Percentiles rank a stretch among this genome's conserved stretches.
These are phyloP conservation scores for Neofusicoccum sp. DNA, from an alignment of 2,329 filamentous ascomycete genomes.

Conservation along the genomic window DNA sequence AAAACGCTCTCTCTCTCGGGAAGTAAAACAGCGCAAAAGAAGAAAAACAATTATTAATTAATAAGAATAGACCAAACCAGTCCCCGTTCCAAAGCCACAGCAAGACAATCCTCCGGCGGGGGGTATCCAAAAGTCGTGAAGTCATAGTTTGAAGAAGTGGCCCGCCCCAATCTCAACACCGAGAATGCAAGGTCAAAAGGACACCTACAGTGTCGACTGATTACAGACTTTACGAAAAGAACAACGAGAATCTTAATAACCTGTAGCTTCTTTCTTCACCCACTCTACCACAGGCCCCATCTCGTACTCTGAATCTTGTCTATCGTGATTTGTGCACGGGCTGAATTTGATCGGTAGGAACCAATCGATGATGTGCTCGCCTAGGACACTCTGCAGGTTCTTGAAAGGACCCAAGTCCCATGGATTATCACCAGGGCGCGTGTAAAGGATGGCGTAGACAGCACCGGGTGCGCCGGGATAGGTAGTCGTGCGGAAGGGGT, in stretches of 20 bases:
- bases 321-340: conserved; percentile 70
- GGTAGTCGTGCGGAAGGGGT: conserved; percentile 6
- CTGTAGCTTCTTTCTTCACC: conserved; percentile 33
- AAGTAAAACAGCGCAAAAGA: neutral
- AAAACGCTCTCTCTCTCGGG: too few relatives aligned
- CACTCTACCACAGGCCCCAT: conserved; percentile 62
- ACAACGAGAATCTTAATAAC: neutral
- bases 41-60: neutral
- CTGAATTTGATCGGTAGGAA: conserved; percentile 72
- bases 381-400: conserved; percentile 83
- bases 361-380: conserved; percentile 70
- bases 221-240: neutral
- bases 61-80: neutral
- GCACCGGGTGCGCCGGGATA: conserved; percentile 25
- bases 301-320: conserved; percentile 64
- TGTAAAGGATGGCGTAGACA: conserved; percentile 77
- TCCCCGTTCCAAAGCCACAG: neutral
- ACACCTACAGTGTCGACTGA: neutral
- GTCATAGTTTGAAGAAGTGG: conserved; percentile 10
- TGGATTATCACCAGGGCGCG: conserved; percentile 73
- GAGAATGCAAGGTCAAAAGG: neutral
- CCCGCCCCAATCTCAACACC: conserved; percentile 3
- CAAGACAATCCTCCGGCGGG: neutral
- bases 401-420: conserved; percentile 70
- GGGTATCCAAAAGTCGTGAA: conserved; percentile 14